These are phyloP conservation scores for Metarhizium anisopliae DNA, from an alignment of 2,329 filamentous ascomycete species.

Conservation along the genomic window DNA sequence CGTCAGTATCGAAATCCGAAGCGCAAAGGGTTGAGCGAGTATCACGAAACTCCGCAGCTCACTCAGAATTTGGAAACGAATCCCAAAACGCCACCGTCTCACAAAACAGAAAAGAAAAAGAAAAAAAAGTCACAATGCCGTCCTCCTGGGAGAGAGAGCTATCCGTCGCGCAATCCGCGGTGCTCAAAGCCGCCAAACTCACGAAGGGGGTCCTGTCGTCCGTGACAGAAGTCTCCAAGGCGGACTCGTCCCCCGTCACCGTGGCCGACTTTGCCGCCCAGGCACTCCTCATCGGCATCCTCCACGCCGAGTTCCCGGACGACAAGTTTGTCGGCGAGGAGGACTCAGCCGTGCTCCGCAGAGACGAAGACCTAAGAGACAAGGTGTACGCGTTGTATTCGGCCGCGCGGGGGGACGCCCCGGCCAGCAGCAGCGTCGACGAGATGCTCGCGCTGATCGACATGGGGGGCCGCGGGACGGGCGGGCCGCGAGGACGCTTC, in stretches of 20 bases:
- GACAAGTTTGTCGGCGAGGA: constrained; percentile 57
- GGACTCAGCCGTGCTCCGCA: constrained; percentile 41
- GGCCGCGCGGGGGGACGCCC: constrained; percentile 9
- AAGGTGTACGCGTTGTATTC: constrained; percentile 48
- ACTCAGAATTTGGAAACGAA: too few relatives aligned
- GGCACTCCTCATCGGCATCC: constrained; percentile 48
- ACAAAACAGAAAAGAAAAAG: too few relatives aligned
- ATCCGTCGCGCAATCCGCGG: constrained; percentile 31
- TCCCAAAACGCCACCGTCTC: too few relatives aligned
- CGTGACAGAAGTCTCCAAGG: constrained; percentile 45
- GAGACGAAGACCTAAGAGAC: constrained; percentile 35
- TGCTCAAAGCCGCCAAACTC: constrained; percentile 46
- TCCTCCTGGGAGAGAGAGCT: constrained; percentile 20
- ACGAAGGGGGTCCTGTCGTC: constrained; percentile 38
- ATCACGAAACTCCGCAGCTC: too few relatives aligned
- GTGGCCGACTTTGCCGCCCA: constrained; percentile 57
- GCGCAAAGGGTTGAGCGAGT: neutral
- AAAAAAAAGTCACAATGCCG: neutral
- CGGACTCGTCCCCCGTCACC: constrained; percentile 51
- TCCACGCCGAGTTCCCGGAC: constrained; percentile 42
- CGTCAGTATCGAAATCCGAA: too few relatives aligned
- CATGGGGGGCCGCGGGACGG: constrained; percentile 36
- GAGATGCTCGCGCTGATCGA: constrained; percentile 57
- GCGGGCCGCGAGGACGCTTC: constrained; percentile 30
- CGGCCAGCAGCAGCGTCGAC: constrained; percentile 22